Evolutionary conservation across 1,139 yeast genomes (phyloP), one percentile per base, ranked within the genome.

Genomic region (Suhomyces anneliseae): DNA sequence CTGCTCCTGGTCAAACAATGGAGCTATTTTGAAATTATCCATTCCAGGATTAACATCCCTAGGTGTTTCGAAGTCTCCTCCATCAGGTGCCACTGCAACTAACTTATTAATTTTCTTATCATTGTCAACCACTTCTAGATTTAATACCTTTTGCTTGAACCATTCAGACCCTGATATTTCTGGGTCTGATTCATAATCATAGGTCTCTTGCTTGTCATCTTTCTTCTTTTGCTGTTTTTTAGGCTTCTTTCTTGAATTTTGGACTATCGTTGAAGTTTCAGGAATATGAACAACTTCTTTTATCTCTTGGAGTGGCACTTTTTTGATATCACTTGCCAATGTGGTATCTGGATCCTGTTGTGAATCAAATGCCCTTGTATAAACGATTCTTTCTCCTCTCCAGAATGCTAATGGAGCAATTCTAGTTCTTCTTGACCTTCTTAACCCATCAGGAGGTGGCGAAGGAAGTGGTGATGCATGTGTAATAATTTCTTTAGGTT

Each of bases 381-480:
- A 89, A 2, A 87, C 79, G 35, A 87, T 79, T 50, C 83, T 74
- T 64, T 90, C 97, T 60, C 87, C 87, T 62, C 88, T 79, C 97
- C 97, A 90, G 61, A 77, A 87, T 9, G 90, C 93, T 53, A 90
- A 69, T 0, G 96, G 95, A 2, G 86, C 81, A 7, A 87, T 76
- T 54, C 79, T 79, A 0, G 81, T 78, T 58, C 97, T 75, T 39
- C 76, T 74, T 0, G 96, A 87, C 52, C 78, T 56, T 37, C 79
- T 62, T 12, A 71, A 59, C 1, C 76, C 77, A 49, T 72, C 78
- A 4, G 78, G 78, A 7, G 79, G 78, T 2, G 78, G 78, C 2
- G 76, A 71, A 1, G 78, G 78, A 43, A 73, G 61, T 7, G 75
- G 75, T 4, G 74, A 66, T 4, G 49, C 49, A 8, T 29, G 36